Evolutionary conservation across 1,284 basidiomycete species (phyloP), one percentile per base, ranked within the genome.

Genomic region (Sporisorium graminicola): DNA sequence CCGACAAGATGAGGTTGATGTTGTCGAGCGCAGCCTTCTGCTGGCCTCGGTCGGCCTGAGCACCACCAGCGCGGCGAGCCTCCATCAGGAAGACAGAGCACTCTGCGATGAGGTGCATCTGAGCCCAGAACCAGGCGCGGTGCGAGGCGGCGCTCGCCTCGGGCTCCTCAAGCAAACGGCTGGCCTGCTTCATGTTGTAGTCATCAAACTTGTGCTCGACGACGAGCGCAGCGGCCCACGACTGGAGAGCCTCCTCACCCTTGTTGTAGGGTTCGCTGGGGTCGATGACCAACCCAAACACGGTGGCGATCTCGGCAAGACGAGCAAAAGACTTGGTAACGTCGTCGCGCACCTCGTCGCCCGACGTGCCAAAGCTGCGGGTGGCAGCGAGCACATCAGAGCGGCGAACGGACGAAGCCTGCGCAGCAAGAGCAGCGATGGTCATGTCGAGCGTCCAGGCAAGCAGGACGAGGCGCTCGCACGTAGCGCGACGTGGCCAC

Each of bases 21-120:
- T 77, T 77, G 69, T 69, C 69, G 12, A 68, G 63, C 31, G 74
- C 74, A 14, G 74, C 65, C 43, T 65, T 68, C 46, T 72, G 68
- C 61, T 75, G 73, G 26, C 58, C 63, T 20, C 67, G 74, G 24
- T 68, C 69, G 14, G 47, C 46, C 58, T 72, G 65, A 8, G 61
- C 59, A 12, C 37, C 64, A 44, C 68, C 64, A 5, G 58, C 51
- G 26, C 59, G 60, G n/a, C 65, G 61, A 10, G 86, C 86, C 68
- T 87, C 86, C 49, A 88, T 82, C 65, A 87, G 86, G 66, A 87
- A 87, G 83, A 87, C 87, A 43, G 86, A 86, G 55, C 87, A 87
- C 66, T 88, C 87, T 20, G 87, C 87, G 6, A 87, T 67, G 6
- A 85, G 80, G 77, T 88, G 87, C 86, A 87, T 87, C 80, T 87